Conservation (phyloP, 176 grass and related monocot genomes). For the Ampelocalamus luodianensis region DNA sequence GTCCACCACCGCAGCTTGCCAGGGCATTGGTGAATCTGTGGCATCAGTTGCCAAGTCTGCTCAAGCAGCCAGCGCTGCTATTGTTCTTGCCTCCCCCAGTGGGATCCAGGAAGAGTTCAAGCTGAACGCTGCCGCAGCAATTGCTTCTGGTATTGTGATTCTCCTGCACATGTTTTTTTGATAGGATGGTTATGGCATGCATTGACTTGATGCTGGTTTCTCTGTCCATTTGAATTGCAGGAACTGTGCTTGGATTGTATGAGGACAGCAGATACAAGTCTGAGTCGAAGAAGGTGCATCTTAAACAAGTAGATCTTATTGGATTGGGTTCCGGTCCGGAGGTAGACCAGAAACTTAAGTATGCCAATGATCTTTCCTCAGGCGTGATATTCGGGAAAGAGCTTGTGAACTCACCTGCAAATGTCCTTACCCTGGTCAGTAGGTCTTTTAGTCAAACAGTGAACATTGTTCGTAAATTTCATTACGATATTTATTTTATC, state of each 20-base stretch:
- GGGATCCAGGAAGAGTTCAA: constrained; percentile 63
- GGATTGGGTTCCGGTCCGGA: constrained; percentile 70
- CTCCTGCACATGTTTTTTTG: background rate
- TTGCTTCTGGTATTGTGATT: constrained; percentile 66
- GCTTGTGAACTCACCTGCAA: constrained; percentile 94
- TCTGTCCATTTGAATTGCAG: constrained; percentile 46
- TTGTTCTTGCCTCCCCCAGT: constrained; percentile 63
- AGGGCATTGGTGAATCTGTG: constrained; percentile 70
- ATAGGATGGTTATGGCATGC: background rate
- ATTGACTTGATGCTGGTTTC: constrained; percentile 13
- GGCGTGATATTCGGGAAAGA: constrained; percentile 97
- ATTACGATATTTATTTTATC: background rate
- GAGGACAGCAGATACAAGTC: constrained; percentile 96
- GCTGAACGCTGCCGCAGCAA: constrained; percentile 64
- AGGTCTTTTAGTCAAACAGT: background rate
- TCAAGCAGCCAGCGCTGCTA: constrained; percentile 73
- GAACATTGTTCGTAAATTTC: background rate
- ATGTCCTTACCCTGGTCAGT: constrained; percentile 93
- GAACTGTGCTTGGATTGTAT: constrained; percentile 75
- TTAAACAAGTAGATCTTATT: constrained; percentile 86
- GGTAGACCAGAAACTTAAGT: constrained; percentile 77
- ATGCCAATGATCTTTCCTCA: constrained; percentile 73
- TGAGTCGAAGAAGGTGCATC: constrained; percentile 77
- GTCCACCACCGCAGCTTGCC: constrained; percentile 51
- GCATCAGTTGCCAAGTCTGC: constrained; percentile 76